Conservation (phyloP, 345 rosid genomes). For the Brassica carinata region DNA sequence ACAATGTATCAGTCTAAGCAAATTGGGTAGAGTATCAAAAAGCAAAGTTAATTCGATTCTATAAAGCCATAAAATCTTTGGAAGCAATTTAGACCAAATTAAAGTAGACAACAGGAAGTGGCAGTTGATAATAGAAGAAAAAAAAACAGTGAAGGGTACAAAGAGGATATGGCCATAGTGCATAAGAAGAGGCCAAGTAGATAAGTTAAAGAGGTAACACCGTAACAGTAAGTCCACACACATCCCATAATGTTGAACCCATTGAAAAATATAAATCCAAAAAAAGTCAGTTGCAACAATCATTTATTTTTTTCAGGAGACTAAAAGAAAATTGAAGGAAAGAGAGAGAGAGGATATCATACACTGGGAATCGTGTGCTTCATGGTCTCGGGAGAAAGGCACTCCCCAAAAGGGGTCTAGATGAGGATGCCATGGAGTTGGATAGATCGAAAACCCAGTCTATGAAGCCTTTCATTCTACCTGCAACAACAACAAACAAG, state of each 20-base stretch:
- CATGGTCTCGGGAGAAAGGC: conserved; percentile 45
- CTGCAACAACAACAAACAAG: not conserved
- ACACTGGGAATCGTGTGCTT: conserved; percentile 52
- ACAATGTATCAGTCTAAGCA: not conserved
- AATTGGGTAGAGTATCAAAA: not conserved
- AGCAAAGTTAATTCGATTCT: not conserved
- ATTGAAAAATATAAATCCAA: not conserved
- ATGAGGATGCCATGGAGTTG: conserved; percentile 62
- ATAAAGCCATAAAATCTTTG: not conserved
- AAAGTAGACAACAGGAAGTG: not conserved
- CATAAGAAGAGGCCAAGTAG: conserved; percentile 7
- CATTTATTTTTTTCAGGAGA: not conserved
- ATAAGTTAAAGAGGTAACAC: not conserved
- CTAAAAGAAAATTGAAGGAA: not conserved
- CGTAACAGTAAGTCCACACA: not conserved
- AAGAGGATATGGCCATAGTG: not conserved
- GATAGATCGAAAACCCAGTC: conserved; percentile 76
- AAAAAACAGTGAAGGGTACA: not conserved
- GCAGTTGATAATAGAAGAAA: not conserved
- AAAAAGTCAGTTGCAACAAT: not conserved
- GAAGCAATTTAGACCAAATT: not conserved
- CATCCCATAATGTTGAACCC: not conserved
- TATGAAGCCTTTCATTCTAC: conserved; percentile 72
- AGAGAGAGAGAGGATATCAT: conserved; percentile 11
- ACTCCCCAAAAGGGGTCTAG: conserved; percentile 56